Evolutionary conservation across 805 yeast species (phyloP).

Genomic region (Kodamaea neixiangensis): DNA sequence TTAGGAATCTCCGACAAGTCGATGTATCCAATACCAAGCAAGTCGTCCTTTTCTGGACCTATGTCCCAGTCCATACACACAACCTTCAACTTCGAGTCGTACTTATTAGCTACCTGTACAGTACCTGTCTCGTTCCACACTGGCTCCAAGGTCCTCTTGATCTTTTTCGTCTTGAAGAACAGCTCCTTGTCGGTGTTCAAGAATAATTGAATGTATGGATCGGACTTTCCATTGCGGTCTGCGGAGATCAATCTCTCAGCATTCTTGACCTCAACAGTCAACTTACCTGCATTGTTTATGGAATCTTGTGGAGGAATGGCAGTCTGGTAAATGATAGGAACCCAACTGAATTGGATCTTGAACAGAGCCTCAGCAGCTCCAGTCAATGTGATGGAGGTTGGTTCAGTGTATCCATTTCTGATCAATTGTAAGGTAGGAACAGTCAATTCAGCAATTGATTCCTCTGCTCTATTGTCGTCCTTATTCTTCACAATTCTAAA

Average conservation of each 20-base stretch:
- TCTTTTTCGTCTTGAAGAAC: constrained; percentile 72
- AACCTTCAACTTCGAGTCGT: constrained; percentile 56
- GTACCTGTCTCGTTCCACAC: constrained; percentile 74
- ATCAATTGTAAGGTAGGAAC: constrained; percentile 69
- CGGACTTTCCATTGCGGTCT: constrained; percentile 92
- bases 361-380: constrained; percentile 50
- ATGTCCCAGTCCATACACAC: constrained; percentile 89
- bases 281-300: constrained; percentile 70
- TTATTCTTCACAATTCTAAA: constrained; percentile 63
- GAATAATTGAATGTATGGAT: constrained; percentile 78
- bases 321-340: constrained; percentile 62
- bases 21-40: constrained; percentile 64
- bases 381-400: constrained; percentile 55
- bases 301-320: constrained; percentile 74
- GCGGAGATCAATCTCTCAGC: constrained; percentile 78
- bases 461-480: constrained; percentile 55
- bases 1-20: constrained; percentile 55
- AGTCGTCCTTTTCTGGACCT: constrained; percentile 84
- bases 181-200: constrained; percentile 60
- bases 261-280: constrained; percentile 58
- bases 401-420: constrained; percentile 62
- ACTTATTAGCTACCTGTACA: constrained; percentile 60
- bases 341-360: constrained; percentile 67
- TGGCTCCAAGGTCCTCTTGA: constrained; percentile 90
- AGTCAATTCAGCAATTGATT: constrained; percentile 59